A percentile compares a stretch with the other conserved stretches of the same genome.
Conservation (phyloP, 2,329 filamentous ascomycete species). For the Pyricularia grisea region DNA sequence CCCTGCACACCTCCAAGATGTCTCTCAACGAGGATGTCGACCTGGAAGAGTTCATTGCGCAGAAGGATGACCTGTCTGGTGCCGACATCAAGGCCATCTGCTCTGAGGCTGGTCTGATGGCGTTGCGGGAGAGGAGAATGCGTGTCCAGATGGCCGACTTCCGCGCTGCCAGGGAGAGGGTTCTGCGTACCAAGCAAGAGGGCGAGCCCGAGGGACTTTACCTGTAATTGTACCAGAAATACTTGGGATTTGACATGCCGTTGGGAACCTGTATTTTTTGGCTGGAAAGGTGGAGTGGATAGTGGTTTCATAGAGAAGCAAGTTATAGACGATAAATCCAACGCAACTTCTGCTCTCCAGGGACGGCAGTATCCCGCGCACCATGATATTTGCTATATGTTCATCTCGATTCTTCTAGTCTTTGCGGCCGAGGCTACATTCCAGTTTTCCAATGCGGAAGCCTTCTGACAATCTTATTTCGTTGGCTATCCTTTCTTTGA, state of each 20-base stretch:
- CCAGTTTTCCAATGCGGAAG: background rate
- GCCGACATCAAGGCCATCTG: constrained; percentile 99
- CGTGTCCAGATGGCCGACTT: constrained; percentile 99
- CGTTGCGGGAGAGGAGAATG: constrained; percentile 90
- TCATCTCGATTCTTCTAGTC: background rate
- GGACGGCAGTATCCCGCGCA: background rate
- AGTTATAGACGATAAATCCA: constrained; percentile 1
- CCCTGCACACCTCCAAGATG: constrained; percentile 98
- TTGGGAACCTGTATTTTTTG: background rate
- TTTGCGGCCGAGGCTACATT: background rate
- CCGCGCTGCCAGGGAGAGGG: constrained; percentile 80
- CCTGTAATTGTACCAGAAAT: constrained; percentile 53
- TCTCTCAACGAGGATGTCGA: constrained; percentile 94
- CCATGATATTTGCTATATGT: background rate
- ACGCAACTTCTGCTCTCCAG: background rate
- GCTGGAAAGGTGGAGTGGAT: background rate
- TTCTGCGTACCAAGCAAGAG: constrained; percentile 97
- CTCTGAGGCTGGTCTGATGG: constrained; percentile 91
- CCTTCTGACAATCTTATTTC: too few species aligned
- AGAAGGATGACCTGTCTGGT: constrained; percentile 95
- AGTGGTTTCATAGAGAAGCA: background rate
- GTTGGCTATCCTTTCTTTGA: background rate
- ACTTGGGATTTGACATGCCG: background rate
- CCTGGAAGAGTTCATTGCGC: constrained; percentile 93
- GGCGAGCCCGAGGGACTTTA: constrained; percentile 97